Percentiles rank a stretch among this genome's conserved stretches.
phyloP scores from a whole-genome alignment of 371 early-diverging fungal genomes.

The Apophysomyces elegans region DNA sequence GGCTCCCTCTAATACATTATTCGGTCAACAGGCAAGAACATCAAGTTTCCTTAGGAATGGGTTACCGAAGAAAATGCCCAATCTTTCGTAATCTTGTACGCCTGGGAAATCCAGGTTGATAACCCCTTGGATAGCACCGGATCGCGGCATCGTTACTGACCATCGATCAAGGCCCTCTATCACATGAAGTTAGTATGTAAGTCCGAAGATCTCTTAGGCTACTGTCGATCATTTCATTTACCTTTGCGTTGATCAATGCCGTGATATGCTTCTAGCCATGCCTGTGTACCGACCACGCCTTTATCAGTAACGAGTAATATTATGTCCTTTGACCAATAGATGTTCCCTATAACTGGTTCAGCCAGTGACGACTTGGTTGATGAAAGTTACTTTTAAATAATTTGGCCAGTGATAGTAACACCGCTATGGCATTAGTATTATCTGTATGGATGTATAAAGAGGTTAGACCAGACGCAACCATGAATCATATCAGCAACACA shows the following conservation, averaged over 20 bases:
- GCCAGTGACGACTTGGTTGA: not conserved
- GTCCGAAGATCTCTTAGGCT: not conserved
- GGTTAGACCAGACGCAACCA: not conserved
- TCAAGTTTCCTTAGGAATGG: not conserved
- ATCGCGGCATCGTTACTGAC: constrained; percentile 58
- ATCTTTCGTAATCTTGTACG: constrained; percentile 64
- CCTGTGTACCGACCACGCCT: constrained; percentile 74
- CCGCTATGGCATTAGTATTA: constrained; percentile 79
- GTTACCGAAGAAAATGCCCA: constrained; percentile 83
- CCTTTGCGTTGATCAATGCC: constrained; percentile 50
- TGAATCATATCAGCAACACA: constrained; percentile 14
- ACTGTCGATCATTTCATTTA: constrained; percentile 16
- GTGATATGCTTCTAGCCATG: constrained; percentile 94
- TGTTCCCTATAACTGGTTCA: constrained; percentile 49
- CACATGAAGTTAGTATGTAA: too few relatives aligned
- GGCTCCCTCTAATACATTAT: constrained; percentile 70
- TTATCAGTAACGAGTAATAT: constrained; percentile 85
- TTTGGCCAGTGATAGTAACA: constrained; percentile 76
- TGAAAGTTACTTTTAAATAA: constrained; percentile 65
- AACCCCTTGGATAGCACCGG: constrained; percentile 90
- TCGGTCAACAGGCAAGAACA: not conserved
- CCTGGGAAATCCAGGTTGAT: constrained; percentile 86
- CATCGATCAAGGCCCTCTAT: constrained; percentile 20
- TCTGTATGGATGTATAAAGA: constrained; percentile 28
- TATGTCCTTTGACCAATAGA: constrained; percentile 93